These are phyloP conservation scores for Coprinopsis cinerea DNA, from an alignment of 768 basidiomycete species.

Conservation along the genomic window DNA sequence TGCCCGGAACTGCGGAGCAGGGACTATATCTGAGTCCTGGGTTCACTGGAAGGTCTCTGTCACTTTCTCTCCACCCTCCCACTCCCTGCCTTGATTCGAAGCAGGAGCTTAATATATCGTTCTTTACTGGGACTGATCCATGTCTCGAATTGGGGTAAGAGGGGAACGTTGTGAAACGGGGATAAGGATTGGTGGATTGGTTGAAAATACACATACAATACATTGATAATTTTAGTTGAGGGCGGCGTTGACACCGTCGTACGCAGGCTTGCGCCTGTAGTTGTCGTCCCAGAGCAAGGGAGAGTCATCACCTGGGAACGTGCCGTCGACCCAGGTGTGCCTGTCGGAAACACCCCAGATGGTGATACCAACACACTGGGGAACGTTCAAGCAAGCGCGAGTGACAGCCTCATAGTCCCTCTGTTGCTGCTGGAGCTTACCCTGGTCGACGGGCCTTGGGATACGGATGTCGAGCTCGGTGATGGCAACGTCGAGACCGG, in stretches of 20 bases:
- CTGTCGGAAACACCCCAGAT: slow-evolving; percentile 44
- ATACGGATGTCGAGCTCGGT: slow-evolving; percentile 67
- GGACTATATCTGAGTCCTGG: no score
- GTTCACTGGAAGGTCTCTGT: no score
- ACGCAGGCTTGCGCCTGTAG: slow-evolving; percentile 22
- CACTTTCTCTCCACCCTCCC: no score
- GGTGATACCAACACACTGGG: slow-evolving; percentile 38
- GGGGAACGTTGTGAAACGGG: no score
- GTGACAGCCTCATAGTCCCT: slow-evolving; percentile 54
- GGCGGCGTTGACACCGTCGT: slow-evolving; percentile 21
- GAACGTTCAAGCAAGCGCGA: slow-evolving; percentile 42
- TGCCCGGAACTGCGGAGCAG: no score
- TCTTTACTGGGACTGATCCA: no score
- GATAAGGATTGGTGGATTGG: neutral
- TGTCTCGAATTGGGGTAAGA: no score
- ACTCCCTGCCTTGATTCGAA: no score
- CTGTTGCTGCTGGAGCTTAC: slow-evolving; percentile 47
- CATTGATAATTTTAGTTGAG: slow-evolving; percentile 6
- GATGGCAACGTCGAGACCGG: slow-evolving; percentile 63
- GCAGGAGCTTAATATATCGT: no score
- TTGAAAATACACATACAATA: neutral
- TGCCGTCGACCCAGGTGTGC: slow-evolving; percentile 23
- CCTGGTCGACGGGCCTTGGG: slow-evolving; percentile 44
- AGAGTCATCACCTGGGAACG: slow-evolving; percentile 12
- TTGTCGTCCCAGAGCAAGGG: slow-evolving; percentile 25